Evolutionary conservation across 2,329 filamentous ascomycete genomes (phyloP).

Genomic region (Fusarium pininemorale): DNA sequence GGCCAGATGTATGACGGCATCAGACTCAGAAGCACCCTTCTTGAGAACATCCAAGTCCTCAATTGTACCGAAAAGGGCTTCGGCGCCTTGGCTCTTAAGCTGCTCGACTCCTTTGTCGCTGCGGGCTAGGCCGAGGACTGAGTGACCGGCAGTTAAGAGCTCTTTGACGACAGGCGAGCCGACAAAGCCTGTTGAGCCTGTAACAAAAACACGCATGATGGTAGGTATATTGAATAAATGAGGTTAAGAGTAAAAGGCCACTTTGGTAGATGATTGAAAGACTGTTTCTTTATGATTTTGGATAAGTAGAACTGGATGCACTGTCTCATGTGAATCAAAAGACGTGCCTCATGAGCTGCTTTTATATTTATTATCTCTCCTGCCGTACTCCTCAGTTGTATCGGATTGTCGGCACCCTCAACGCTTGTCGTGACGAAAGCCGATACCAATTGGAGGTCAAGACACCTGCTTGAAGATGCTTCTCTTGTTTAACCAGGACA

Average conservation of each 20-base stretch:
- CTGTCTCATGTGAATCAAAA: not conserved
- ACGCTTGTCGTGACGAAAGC: accelerated
- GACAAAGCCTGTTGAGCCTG: not conserved
- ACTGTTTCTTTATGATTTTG: too few species aligned
- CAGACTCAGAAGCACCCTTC: not conserved
- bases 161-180: not conserved
- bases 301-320: not conserved
- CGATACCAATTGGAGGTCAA: not conserved
- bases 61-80: not conserved
- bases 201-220: not conserved
- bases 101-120: not conserved
- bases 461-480: accelerated
- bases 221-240: accelerated
- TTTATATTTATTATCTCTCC: not conserved
- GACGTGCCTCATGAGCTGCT: not conserved
- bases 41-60: not conserved
- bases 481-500: not conserved
- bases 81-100: not conserved
- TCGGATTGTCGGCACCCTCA: not conserved
- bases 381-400: accelerated
- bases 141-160: not conserved
- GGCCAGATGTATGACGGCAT: not conserved
- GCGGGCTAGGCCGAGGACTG: not conserved
- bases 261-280: not conserved
- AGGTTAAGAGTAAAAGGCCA: accelerated